Conservation (phyloP, 108 stramenopile species). For the Nitzschia sp. region DNA sequence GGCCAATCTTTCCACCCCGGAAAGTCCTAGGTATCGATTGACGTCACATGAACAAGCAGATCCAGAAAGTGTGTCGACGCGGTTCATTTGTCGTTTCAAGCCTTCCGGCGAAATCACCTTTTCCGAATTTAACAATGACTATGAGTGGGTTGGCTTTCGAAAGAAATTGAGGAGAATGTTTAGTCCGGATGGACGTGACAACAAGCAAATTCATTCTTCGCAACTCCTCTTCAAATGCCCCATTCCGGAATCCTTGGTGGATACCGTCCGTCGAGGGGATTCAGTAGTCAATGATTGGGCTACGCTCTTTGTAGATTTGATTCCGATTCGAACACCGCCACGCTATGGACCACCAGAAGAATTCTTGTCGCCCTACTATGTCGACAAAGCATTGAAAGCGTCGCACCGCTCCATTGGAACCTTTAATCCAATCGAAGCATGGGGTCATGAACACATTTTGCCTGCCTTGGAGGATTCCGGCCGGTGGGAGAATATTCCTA, state of each 20-base stretch:
- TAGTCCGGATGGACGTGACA: slow-evolving; percentile 66
- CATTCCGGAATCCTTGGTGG: slow-evolving; percentile 56
- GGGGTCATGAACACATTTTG: slow-evolving; percentile 74
- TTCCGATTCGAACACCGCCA: slow-evolving; percentile 86
- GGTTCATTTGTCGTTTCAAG: slow-evolving; percentile 90
- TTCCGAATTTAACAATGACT: slow-evolving; percentile 66
- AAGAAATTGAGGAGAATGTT: slow-evolving; percentile 61
- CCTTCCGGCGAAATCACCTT: slow-evolving; percentile 58
- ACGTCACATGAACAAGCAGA: slow-evolving; percentile 83
- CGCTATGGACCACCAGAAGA: slow-evolving; percentile 68
- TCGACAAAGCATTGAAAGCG: slow-evolving; percentile 2
- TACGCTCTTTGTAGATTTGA: slow-evolving; percentile 77
- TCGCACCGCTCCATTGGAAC: slow-evolving; percentile 6
- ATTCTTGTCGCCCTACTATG: slow-evolving; percentile 65
- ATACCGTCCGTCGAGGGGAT: slow-evolving; percentile 51
- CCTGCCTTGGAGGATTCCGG: slow-evolving; percentile 77
- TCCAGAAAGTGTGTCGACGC: slow-evolving; percentile 72
- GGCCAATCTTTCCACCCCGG: background rate
- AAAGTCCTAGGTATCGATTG: slow-evolving; percentile 63
- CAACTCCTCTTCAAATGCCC: slow-evolving; percentile 86
- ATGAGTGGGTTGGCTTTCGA: slow-evolving; percentile 74
- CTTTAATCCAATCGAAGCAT: slow-evolving; percentile 62
- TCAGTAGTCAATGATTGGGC: slow-evolving; percentile 74
- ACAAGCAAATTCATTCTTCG: slow-evolving; percentile 73
- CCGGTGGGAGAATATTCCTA: slow-evolving; percentile 87